phyloP scores from a whole-genome alignment of 192 early-diverging fungal species.

The Coemansia sp. region DNA sequence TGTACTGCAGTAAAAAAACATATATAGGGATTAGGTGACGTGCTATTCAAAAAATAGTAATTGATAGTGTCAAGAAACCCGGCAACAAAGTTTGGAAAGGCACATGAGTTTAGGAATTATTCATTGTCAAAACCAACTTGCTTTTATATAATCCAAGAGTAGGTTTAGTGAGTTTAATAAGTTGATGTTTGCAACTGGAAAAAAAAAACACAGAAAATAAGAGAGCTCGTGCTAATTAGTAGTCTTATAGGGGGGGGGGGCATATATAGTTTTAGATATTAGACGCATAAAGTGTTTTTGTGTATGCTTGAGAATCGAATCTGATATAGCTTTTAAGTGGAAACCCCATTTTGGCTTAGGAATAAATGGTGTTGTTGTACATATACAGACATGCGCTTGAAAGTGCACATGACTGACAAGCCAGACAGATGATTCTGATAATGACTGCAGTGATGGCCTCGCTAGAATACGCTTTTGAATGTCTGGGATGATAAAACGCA shows the following conservation, averaged over 20 bases:
- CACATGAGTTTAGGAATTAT: background rate
- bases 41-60: background rate
- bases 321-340: background rate
- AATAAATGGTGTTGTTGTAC: background rate
- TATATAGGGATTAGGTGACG: background rate
- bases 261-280: background rate
- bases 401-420: background rate
- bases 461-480: background rate
- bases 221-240: background rate
- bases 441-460: background rate
- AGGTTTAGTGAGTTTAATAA: background rate
- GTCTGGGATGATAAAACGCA: background rate
- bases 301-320: background rate
- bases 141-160: background rate
- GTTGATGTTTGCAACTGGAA: background rate
- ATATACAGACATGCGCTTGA: background rate
- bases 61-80: background rate
- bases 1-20: background rate
- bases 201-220: background rate
- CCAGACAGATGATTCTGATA: background rate
- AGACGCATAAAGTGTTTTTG: background rate
- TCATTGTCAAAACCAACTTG: background rate
- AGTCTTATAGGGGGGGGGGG: background rate
- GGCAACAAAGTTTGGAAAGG: background rate
- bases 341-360: background rate